Evolutionary conservation across 768 basidiomycete genomes (phyloP).

Genomic region (Suillus fuscotomentosus): DNA sequence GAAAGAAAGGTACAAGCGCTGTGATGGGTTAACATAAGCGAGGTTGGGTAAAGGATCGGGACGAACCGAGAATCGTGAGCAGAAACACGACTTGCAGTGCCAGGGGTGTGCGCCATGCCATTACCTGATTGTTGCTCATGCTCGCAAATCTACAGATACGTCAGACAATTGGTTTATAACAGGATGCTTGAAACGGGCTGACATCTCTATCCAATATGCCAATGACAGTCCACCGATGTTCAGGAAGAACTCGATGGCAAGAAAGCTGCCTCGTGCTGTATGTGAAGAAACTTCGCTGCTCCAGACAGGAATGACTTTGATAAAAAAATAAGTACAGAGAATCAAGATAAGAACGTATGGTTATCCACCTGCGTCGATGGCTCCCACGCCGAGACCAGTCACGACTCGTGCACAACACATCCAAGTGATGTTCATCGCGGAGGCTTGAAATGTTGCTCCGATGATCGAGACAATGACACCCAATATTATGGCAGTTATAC

Average conservation of each 20-base stretch:
- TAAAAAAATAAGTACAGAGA: neutral
- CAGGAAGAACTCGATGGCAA: constrained; percentile 8
- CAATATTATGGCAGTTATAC: constrained; percentile 7
- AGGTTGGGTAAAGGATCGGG: neutral
- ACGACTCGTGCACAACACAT: constrained; percentile 9
- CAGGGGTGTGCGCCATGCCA: constrained; percentile 9
- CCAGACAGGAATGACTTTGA: constrained; percentile 7
- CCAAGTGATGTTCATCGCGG: constrained; percentile 11
- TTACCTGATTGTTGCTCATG: constrained; percentile 1
- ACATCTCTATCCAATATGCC: constrained; percentile 11
- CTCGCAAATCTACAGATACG: neutral
- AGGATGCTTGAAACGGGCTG: neutral
- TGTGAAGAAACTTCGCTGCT: constrained; percentile 8
- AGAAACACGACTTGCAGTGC: constrained; percentile 6
- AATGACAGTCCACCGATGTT: constrained; percentile 7
- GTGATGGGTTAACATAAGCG: neutral
- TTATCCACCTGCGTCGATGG: constrained; percentile 6
- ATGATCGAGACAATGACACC: constrained; percentile 6
- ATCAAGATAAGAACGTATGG: neutral
- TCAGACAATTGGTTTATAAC: neutral
- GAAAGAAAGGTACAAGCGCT: constrained; percentile 8
- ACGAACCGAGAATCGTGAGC: constrained; percentile 5
- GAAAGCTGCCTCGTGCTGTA: constrained; percentile 8
- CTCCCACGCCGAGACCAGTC: constrained; percentile 7
- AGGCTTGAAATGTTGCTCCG: constrained; percentile 6